Percentiles rank a stretch among this genome's conserved stretches.
phyloP scores from a whole-genome alignment of 2,329 filamentous ascomycete genomes.

The Mycosphaerella sp. region DNA sequence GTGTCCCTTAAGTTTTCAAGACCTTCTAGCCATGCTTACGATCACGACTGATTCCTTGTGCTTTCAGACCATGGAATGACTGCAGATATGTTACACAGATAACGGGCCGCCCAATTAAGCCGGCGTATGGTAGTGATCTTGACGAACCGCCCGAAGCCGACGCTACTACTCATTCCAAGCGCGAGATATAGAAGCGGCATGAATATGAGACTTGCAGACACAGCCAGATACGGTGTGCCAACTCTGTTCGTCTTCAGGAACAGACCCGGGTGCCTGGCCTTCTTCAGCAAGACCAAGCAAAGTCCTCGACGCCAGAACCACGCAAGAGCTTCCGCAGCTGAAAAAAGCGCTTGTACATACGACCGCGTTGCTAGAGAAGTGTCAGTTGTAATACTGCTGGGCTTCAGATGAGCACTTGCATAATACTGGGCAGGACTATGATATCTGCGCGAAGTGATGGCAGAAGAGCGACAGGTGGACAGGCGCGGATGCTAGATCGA shows the following conservation, averaged over 20 bases:
- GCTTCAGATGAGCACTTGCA: slow-evolving; percentile 28
- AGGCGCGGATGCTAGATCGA: too few relatives aligned
- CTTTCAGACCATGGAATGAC: slow-evolving; percentile 17
- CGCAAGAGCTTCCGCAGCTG: slow-evolving; percentile 45
- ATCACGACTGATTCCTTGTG: too few relatives aligned
- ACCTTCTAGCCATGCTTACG: too few relatives aligned
- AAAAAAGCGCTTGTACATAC: slow-evolving; percentile 46
- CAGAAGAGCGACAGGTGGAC: too few relatives aligned
- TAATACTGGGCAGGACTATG: slow-evolving; percentile 55
- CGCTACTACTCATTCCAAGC: slow-evolving; percentile 14
- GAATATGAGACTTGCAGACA: slow-evolving; percentile 15
- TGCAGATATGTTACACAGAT: slow-evolving; percentile 18
- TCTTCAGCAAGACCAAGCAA: slow-evolving; percentile 46
- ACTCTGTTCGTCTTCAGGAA: slow-evolving; percentile 36
- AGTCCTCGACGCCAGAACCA: slow-evolving; percentile 52
- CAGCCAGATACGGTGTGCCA: slow-evolving; percentile 14
- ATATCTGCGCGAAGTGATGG: slow-evolving; percentile 59
- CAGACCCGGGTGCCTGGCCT: slow-evolving; percentile 46
- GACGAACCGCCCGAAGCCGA: slow-evolving; percentile 20
- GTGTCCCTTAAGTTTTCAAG: too few relatives aligned
- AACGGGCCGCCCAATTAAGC: slow-evolving; percentile 17
- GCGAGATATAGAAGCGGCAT: slow-evolving; percentile 17
- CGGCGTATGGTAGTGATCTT: slow-evolving; percentile 19
- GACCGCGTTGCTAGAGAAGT: slow-evolving; percentile 49
- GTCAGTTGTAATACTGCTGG: too few relatives aligned